These are phyloP conservation scores for Kurtzmaniella fragi DNA, from an alignment of 805 yeast species.

Conservation along the genomic window DNA sequence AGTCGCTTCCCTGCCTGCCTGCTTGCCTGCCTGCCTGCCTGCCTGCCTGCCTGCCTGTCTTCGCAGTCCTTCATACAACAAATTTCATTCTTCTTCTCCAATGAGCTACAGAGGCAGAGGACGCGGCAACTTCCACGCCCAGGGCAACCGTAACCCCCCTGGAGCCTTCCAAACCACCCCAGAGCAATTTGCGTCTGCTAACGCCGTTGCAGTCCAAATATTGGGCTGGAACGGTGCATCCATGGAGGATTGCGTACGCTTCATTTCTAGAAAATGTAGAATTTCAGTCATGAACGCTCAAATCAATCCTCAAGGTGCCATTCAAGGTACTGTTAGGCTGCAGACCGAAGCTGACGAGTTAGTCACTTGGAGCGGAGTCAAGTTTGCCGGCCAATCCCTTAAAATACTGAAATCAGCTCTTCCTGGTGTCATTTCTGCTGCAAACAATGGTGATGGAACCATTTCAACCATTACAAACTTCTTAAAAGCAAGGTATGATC, in stretches of 20 bases:
- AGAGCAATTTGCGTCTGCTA: conserved; percentile 24
- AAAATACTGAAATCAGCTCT: conserved; percentile 38
- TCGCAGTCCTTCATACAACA: too few relatives aligned
- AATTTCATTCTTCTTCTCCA: neutral
- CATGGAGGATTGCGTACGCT: conserved; percentile 60
- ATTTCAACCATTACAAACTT: conserved; percentile 60
- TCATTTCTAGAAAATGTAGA: conserved; percentile 63
- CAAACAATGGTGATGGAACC: conserved; percentile 31
- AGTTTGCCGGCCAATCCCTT: conserved; percentile 72
- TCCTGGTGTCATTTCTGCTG: too few relatives aligned
- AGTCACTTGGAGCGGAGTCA: conserved; percentile 63
- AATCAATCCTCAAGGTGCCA: conserved; percentile 47
- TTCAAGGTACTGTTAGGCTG: conserved; percentile 55
- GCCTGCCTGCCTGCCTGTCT: too few relatives aligned
- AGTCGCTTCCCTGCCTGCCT: too few relatives aligned
- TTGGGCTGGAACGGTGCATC: conserved; percentile 81
- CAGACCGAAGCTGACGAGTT: conserved; percentile 56
- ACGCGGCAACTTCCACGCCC: conserved; percentile 18
- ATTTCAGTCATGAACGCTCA: conserved; percentile 48
- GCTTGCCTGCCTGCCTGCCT: too few relatives aligned
- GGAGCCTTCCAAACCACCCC: conserved; percentile 15
- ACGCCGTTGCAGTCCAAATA: conserved; percentile 52
- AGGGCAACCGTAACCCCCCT: conserved; percentile 11
- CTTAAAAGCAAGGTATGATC: conserved; percentile 62
- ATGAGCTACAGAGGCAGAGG: conserved; percentile 39